Conservation (phyloP, 768 basidiomycete species). For the Boletales sp. region DNA sequence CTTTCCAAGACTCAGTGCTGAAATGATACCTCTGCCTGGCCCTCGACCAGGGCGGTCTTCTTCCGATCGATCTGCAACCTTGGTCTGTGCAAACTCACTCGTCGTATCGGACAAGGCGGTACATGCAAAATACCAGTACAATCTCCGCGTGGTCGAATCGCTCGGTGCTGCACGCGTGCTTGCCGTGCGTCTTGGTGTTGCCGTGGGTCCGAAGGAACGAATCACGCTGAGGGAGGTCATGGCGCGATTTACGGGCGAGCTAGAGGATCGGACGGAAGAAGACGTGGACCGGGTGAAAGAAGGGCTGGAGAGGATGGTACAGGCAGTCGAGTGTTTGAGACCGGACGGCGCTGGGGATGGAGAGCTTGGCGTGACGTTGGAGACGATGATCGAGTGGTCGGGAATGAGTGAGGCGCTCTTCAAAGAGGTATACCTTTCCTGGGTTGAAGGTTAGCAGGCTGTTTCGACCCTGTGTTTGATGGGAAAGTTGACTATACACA, state of each 20-base stretch:
- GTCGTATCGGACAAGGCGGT: slow-evolving; percentile 78
- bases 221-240: slow-evolving; percentile 68
- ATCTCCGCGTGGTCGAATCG: slow-evolving; percentile 89
- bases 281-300: slow-evolving; percentile 42
- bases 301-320: slow-evolving; percentile 45
- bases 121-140: slow-evolving; percentile 76
- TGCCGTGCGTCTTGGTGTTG: slow-evolving; percentile 52
- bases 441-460: slow-evolving; percentile 64
- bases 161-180: slow-evolving; percentile 77
- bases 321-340: slow-evolving; percentile 51
- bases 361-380: slow-evolving; percentile 61
- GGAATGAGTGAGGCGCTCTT: slow-evolving; percentile 56
- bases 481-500: not conserved
- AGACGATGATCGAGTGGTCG: slow-evolving; percentile 68
- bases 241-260: slow-evolving; percentile 50
- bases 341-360: slow-evolving; percentile 35
- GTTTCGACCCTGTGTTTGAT: not conserved
- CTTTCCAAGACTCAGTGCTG: slow-evolving; percentile 66
- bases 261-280: slow-evolving; percentile 35
- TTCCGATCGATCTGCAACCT: slow-evolving; percentile 23
- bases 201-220: slow-evolving; percentile 36
- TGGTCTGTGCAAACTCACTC: slow-evolving; percentile 49
- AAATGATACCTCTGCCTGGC: slow-evolving; percentile 59
- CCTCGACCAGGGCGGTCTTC: slow-evolving; percentile 18
- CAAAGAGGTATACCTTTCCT: slow-evolving; percentile 66